Conservation (phyloP, 2,329 filamentous ascomycete genomes). For the Nannizzia gypsea region DNA sequence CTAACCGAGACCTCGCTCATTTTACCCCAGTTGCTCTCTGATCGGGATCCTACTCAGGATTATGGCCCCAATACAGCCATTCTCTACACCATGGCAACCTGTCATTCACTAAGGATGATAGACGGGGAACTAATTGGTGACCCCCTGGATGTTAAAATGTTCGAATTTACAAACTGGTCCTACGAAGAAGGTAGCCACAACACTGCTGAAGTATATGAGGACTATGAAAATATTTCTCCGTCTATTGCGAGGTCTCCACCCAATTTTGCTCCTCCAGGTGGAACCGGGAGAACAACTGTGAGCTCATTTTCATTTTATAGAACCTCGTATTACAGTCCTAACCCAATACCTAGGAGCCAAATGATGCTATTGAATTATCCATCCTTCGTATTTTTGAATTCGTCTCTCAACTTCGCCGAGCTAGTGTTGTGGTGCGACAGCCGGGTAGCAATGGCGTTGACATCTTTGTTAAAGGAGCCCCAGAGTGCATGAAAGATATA, state of each 20-base stretch:
- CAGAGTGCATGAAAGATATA: slow-evolving; percentile 91
- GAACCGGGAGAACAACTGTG: slow-evolving; percentile 20
- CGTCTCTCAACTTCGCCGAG: slow-evolving; percentile 78
- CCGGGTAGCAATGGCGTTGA: slow-evolving; percentile 76
- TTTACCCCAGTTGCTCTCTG: slow-evolving; percentile 42
- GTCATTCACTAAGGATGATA: slow-evolving; percentile 77
- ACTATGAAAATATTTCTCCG: slow-evolving; percentile 62
- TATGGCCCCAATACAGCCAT: slow-evolving; percentile 56
- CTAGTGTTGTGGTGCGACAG: slow-evolving; percentile 82
- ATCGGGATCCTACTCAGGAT: slow-evolving; percentile 49
- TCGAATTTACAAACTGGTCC: slow-evolving; percentile 85
- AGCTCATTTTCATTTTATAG: slow-evolving; percentile 4
- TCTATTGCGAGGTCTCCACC: slow-evolving; percentile 75
- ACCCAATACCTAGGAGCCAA: not conserved
- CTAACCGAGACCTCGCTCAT: slow-evolving; percentile 53
- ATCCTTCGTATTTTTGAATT: slow-evolving; percentile 88
- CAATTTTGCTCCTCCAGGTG: slow-evolving; percentile 38
- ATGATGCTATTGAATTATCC: slow-evolving; percentile 54
- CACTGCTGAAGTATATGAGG: slow-evolving; percentile 53
- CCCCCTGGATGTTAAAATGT: slow-evolving; percentile 95
- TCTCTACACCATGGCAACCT: slow-evolving; percentile 92
- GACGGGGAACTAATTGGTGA: slow-evolving; percentile 86
- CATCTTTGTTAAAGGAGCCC: slow-evolving; percentile 91
- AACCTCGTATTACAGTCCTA: not conserved
- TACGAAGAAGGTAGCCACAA: slow-evolving; percentile 78